phyloP scores from a whole-genome alignment of 2,329 filamentous ascomycete genomes.

The Waltergamsia citrina region DNA sequence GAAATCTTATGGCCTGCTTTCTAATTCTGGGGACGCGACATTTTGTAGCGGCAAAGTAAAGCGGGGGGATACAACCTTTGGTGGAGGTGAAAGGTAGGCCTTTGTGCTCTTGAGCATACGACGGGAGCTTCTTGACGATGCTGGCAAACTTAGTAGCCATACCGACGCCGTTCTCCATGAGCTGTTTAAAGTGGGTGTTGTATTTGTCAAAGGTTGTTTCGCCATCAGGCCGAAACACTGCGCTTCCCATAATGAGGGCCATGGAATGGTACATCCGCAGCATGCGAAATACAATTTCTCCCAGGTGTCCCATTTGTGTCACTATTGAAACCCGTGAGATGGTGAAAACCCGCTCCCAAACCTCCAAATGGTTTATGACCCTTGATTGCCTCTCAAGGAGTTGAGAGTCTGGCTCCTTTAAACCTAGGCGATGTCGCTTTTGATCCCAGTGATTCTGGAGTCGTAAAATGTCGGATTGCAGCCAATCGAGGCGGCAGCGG shows the following conservation, averaged over 20 bases:
- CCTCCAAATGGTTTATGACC: neutral
- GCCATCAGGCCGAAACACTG: neutral
- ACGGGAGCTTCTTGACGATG: neutral
- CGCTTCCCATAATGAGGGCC: constrained; percentile 1
- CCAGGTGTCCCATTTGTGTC: neutral
- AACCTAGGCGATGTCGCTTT: neutral
- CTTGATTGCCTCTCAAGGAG: neutral
- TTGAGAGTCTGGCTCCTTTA: neutral
- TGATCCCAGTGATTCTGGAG: neutral
- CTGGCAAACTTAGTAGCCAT: neutral
- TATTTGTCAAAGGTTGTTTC: constrained; percentile 1
- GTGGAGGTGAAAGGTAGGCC: neutral
- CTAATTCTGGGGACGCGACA: constrained; percentile 1
- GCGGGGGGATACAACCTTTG: constrained; percentile 2
- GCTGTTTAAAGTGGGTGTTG: neutral
- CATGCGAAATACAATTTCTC: neutral
- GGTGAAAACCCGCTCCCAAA: neutral
- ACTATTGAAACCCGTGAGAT: neutral
- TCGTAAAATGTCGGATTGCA: neutral
- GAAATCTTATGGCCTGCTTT: neutral
- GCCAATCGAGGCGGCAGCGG: constrained; percentile 1
- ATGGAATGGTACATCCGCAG: constrained; percentile 1
- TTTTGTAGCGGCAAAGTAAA: constrained; percentile 2
- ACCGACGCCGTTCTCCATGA: neutral
- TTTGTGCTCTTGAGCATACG: neutral